A percentile compares a stretch with the other conserved stretches of the same genome.
Evolutionary conservation across 1,284 basidiomycete genomes (phyloP).

Genomic region (Cryptococcus sp.): DNA sequence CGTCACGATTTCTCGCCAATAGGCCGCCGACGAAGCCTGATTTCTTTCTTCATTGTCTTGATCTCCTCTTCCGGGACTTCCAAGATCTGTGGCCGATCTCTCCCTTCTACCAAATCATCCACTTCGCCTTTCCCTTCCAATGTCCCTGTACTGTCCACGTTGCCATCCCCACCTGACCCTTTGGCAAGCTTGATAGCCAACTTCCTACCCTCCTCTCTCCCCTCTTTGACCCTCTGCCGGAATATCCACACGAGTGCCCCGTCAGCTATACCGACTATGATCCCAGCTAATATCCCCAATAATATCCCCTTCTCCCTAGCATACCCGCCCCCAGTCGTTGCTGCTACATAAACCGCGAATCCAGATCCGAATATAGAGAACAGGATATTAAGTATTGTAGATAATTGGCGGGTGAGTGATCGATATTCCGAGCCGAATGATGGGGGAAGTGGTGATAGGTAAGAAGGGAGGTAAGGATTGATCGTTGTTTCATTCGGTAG

Average conservation of each 20-base stretch:
- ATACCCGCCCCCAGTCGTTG: conserved; percentile 33
- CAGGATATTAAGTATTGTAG: conserved; percentile 38
- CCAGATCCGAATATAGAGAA: conserved; percentile 40
- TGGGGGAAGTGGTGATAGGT: conserved; percentile 27
- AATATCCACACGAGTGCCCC: conserved; percentile 31
- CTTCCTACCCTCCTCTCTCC: conserved; percentile 14
- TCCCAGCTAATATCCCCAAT: conserved; percentile 29
- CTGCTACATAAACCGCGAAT: conserved; percentile 34
- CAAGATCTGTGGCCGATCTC: background rate
- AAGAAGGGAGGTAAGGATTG: conserved; percentile 34
- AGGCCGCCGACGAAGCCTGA: conserved; percentile 9
- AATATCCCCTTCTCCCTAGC: conserved; percentile 22
- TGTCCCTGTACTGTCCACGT: background rate
- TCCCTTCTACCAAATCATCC: background rate
- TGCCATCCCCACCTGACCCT: conserved; percentile 7
- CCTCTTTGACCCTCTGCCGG: conserved; percentile 11
- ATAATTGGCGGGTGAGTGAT: conserved; percentile 21
- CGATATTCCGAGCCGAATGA: conserved; percentile 33
- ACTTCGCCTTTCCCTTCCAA: background rate
- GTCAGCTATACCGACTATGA: conserved; percentile 36
- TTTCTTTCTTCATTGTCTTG: conserved; percentile 2
- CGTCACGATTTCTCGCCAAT: background rate
- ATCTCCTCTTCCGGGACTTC: background rate
- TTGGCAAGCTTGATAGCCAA: conserved; percentile 7
- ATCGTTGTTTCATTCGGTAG: conserved; percentile 15